Evolutionary conservation across 352 stramenopile genomes (phyloP), one percentile per base, ranked within the genome.

Genomic region (Pythium angustatum): DNA sequence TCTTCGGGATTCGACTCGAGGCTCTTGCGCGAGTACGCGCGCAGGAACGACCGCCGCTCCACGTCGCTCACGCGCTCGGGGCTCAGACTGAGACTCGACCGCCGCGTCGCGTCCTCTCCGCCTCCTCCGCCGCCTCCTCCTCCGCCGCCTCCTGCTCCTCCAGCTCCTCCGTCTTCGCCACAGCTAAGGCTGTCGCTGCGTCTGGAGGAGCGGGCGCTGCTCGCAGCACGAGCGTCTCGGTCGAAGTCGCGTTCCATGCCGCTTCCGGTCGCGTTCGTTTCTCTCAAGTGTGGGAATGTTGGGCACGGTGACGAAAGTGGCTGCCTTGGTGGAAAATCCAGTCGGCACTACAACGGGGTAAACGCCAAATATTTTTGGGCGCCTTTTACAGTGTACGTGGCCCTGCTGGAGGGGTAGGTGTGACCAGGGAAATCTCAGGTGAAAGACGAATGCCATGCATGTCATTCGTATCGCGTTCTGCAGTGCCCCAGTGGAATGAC

Each of bases 1-100:
- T 85, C 78, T 33, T 75, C 74, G 30, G 79, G 69, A 27, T 69
- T 61, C 24, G 63, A 78, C 40, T 78, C 69, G 30, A 70, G 5
- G 56, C 63, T 72, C 59, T 81, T 81, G 55, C 72, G 68, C 34
- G 55, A 71, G 49, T 66, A 68, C 52, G 63, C 62, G 53, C 63
- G 68, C 15, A 71, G 34, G 43, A 75, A 75, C 31, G 62, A 66
- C 21, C 68, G 68, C 5, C 63, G 45, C 52, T 71, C 62, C 24
- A 58, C 58, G 24, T 69, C 67, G 58, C 55, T 69, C 55, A 66
- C 48, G 26, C 58, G 59, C 64, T 41, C 55, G 9, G 53, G 45
- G 22, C 57, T 64, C 33, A 43, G 22, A 15, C 38, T 40, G 30
- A 49, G 34, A 22, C 53, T 36, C 41, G 33, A 27, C 24, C 43